Evolutionary conservation across 345 rosid genomes (phyloP).

Genomic region (Sonneratia alba): DNA sequence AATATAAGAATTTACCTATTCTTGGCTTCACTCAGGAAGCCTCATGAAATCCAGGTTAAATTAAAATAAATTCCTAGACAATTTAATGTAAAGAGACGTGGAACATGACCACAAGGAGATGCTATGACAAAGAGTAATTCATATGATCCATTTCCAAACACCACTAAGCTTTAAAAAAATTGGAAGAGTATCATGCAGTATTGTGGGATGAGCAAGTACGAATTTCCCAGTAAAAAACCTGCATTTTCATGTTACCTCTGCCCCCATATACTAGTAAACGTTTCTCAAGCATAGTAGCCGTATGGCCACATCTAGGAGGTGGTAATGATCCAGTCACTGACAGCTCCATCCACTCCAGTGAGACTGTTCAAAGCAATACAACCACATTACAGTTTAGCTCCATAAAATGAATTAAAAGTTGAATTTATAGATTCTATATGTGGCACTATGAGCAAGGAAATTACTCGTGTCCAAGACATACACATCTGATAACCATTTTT

Average conservation of each 20-base stretch:
- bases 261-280: slow-evolving; percentile 92
- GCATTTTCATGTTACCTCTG: slow-evolving; percentile 43
- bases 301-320: slow-evolving; percentile 96
- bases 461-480: slow-evolving; percentile 92
- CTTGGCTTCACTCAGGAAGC: neutral
- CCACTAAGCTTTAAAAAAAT: neutral
- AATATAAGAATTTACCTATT: neutral
- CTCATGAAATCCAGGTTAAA: neutral
- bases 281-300: slow-evolving; percentile 94
- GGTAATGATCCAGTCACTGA: slow-evolving; percentile 72
- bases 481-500: slow-evolving; percentile 95
- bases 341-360: slow-evolving; percentile 94
- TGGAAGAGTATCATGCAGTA: neutral
- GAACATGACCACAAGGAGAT: neutral
- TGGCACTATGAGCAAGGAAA: slow-evolving; percentile 11
- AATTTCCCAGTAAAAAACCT: neutral
- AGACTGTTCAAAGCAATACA: slow-evolving; percentile 40
- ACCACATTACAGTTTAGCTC: neutral
- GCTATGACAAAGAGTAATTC: neutral
- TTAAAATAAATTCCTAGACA: neutral
- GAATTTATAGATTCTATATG: neutral
- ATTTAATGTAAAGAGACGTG: neutral
- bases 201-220: neutral
- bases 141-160: neutral
- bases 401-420: neutral